These are phyloP conservation scores for Tagetes erecta DNA, from an alignment of 129 eudicot genomes.

Conservation along the genomic window DNA sequence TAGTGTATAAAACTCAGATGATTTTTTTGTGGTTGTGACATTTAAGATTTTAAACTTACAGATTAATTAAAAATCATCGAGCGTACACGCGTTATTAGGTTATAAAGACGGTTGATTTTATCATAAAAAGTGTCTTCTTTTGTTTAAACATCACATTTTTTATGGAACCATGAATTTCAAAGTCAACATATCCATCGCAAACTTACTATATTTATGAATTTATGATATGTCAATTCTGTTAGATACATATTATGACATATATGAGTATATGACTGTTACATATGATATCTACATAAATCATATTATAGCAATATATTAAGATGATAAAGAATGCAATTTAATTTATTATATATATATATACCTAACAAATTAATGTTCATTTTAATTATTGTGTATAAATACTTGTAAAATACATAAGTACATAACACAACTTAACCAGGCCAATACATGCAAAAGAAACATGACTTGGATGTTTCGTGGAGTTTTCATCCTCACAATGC, in stretches of 20 bases:
- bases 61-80: no score
- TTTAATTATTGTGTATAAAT: not conserved
- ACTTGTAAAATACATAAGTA: not conserved
- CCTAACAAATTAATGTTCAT: not conserved
- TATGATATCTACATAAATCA: not conserved
- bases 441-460: not conserved
- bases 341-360: no score
- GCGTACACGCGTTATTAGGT: no score
- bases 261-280: no score
- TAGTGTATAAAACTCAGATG: no score
- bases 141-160: not conserved
- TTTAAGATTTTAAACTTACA: no score
- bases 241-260: not conserved
- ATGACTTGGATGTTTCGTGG: not conserved
- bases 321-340: no score
- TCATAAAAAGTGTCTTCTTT: no score
- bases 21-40: no score
- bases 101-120: no score
- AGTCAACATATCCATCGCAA: not conserved
- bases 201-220: not conserved
- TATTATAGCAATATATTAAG: not conserved
- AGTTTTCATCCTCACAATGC: slow-evolving; percentile 7
- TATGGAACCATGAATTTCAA: not conserved
- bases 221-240: not conserved
- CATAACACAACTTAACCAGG: no score